phyloP scores from a whole-genome alignment of 2,329 filamentous ascomycete genomes.

The Fusarium penzigii region DNA sequence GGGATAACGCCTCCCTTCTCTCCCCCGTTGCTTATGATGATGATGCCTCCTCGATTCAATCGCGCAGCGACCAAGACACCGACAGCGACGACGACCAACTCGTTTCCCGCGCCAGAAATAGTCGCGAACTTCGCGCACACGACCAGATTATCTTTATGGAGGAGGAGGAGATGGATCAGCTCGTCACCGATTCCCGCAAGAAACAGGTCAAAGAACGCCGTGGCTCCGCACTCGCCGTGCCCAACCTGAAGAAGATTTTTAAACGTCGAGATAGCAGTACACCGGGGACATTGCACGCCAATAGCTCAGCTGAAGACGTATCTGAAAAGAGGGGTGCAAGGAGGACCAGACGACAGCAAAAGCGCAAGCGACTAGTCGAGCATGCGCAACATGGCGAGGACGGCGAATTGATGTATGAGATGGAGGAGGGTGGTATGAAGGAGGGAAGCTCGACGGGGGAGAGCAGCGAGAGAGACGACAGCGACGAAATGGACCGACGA shows the following conservation, averaged over 20 bases:
- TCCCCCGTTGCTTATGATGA: conserved; percentile 67
- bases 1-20: conserved; percentile 52
- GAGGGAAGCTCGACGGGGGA: conserved; percentile 66
- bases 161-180: conserved; percentile 68
- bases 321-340: conserved; percentile 52
- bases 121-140: conserved; percentile 67
- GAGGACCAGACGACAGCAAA: conserved; percentile 52
- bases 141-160: conserved; percentile 72
- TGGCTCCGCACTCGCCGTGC: conserved; percentile 50
- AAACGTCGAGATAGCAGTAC: conserved; percentile 37
- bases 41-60: conserved; percentile 67
- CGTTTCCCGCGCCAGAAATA: conserved; percentile 65
- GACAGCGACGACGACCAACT: conserved; percentile 77
- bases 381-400: conserved; percentile 65
- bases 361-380: conserved; percentile 53
- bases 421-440: conserved; percentile 77
- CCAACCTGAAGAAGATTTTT: conserved; percentile 51
- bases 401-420: conserved; percentile 81
- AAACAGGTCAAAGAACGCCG: conserved; percentile 52
- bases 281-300: conserved; percentile 36
- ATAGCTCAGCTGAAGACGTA: conserved; percentile 50
- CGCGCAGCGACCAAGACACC: conserved; percentile 70
- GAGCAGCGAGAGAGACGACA: conserved; percentile 61
- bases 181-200: conserved; percentile 55
- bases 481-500: conserved; percentile 58